phyloP scores from a whole-genome alignment of 805 yeast species.

The Myxozyma monticola region DNA sequence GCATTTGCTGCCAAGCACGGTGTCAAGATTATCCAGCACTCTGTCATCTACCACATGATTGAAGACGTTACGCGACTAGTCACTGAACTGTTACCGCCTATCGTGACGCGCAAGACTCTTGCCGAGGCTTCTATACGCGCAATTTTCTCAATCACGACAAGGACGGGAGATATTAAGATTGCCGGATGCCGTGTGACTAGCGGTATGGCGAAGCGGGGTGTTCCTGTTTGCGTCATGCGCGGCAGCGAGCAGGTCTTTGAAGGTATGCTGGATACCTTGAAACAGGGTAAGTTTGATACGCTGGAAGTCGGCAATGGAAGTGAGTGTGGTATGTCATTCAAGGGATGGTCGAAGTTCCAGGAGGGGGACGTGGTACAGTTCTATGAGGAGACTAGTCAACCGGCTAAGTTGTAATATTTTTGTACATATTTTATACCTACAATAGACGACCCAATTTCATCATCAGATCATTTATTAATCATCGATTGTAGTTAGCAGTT shows the following conservation, averaged over 20 bases:
- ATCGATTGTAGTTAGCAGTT: too few species aligned
- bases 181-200: constrained; percentile 84
- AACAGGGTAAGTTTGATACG: constrained; percentile 79
- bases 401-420: constrained; percentile 39
- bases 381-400: constrained; percentile 65
- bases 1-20: constrained; percentile 57
- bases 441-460: background rate
- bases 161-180: constrained; percentile 54
- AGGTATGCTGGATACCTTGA: constrained; percentile 71
- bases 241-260: constrained; percentile 48
- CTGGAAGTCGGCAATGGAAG: constrained; percentile 75
- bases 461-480: too few species aligned
- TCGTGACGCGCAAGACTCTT: constrained; percentile 60
- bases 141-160: constrained; percentile 66
- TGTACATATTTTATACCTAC: constrained; percentile 7
- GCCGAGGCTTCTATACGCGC: constrained; percentile 71
- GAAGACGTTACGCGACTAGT: constrained; percentile 75
- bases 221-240: constrained; percentile 59
- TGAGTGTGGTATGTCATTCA: constrained; percentile 85
- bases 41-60: constrained; percentile 82
- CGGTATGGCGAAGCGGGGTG: constrained; percentile 65
- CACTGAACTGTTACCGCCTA: constrained; percentile 61
- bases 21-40: constrained; percentile 63
- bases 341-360: constrained; percentile 62
- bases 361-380: constrained; percentile 76